phyloP scores from a whole-genome alignment of 2,329 filamentous ascomycete genomes.

The Phyllosticta citriasiana region DNA sequence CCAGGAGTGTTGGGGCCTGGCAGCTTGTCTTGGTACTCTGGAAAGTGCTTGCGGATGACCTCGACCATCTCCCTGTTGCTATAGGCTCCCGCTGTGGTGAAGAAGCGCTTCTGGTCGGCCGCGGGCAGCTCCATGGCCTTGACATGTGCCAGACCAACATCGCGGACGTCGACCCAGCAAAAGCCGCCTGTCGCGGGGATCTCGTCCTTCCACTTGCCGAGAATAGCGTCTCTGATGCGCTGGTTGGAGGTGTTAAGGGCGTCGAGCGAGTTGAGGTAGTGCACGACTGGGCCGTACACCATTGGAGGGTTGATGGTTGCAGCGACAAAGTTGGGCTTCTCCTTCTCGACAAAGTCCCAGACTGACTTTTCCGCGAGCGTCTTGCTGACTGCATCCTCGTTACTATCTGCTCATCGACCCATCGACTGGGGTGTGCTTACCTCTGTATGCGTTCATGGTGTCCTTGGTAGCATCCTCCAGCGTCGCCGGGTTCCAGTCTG shows the following conservation, averaged over 20 bases:
- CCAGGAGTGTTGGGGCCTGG: slow-evolving; percentile 24
- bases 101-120: slow-evolving; percentile 53
- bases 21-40: slow-evolving; percentile 40
- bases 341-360: slow-evolving; percentile 43
- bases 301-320: slow-evolving; percentile 42
- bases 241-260: slow-evolving; percentile 64
- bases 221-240: slow-evolving; percentile 53
- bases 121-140: slow-evolving; percentile 46
- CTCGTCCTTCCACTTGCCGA: slow-evolving; percentile 48
- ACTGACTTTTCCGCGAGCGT: slow-evolving; percentile 50
- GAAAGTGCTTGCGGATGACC: slow-evolving; percentile 46
- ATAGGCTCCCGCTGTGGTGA: slow-evolving; percentile 51
- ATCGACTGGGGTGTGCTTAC: slow-evolving; percentile 11
- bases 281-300: slow-evolving; percentile 42
- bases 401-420: neutral
- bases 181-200: slow-evolving; percentile 49
- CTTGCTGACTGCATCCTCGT: slow-evolving; percentile 39
- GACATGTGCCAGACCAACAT: slow-evolving; percentile 56
- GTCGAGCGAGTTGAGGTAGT: slow-evolving; percentile 54
- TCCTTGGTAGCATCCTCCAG: slow-evolving; percentile 38
- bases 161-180: slow-evolving; percentile 37
- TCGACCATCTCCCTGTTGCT: slow-evolving; percentile 50
- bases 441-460: slow-evolving; percentile 35
- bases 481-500: slow-evolving; percentile 50
- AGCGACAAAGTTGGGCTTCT: slow-evolving; percentile 41